Conservation (phyloP, 2,329 filamentous ascomycete genomes). For the Calonectria ilicicola region DNA sequence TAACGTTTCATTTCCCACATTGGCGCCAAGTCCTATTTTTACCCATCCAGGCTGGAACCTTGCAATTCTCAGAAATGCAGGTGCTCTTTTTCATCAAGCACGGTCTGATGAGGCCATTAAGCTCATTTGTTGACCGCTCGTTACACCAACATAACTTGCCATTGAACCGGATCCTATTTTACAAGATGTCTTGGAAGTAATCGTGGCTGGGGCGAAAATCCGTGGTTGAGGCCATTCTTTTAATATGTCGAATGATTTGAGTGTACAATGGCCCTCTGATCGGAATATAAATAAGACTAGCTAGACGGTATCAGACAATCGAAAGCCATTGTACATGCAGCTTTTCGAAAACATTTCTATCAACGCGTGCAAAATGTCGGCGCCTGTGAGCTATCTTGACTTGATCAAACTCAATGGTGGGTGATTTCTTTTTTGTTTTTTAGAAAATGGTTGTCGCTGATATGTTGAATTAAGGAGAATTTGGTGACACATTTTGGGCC, state of each 20-base stretch:
- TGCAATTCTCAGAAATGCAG: too few species aligned
- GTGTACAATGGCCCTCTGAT: neutral
- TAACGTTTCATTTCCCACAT: too few species aligned
- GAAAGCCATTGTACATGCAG: too few species aligned
- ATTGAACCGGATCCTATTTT: neutral
- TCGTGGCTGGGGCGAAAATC: neutral
- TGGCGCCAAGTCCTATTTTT: too few species aligned
- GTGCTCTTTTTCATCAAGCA: too few species aligned
- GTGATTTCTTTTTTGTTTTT: neutral
- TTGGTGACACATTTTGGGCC: neutral
- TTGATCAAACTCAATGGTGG: neutral
- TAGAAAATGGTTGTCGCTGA: neutral
- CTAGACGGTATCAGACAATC: neutral
- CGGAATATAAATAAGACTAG: neutral
- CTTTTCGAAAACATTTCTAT: neutral
- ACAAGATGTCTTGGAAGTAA: neutral
- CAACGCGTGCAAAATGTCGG: neutral
- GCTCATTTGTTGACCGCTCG: neutral
- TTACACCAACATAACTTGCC: neutral
- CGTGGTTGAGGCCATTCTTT: neutral
- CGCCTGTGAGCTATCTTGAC: neutral
- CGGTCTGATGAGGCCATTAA: neutral
- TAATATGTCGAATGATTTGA: too few species aligned
- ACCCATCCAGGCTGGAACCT: too few species aligned
- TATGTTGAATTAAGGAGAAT: neutral